Conservation (phyloP, 2,329 filamentous ascomycete species). For the Alternaria metachromatica region DNA sequence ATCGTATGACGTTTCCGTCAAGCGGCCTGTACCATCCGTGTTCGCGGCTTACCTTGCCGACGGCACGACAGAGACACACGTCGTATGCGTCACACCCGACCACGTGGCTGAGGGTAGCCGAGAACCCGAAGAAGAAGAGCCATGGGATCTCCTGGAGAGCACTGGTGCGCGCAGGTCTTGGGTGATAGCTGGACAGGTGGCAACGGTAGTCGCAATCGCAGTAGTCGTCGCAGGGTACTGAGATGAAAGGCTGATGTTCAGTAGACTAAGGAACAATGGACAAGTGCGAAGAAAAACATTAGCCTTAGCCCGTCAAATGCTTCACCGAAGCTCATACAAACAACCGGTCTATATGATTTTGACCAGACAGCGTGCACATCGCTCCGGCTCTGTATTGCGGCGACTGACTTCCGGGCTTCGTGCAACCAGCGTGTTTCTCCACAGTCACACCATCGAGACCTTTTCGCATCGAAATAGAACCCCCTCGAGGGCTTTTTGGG, state of each 20-base stretch:
- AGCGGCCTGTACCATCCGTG: background rate
- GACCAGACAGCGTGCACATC: background rate
- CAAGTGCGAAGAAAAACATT: background rate
- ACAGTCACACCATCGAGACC: conserved; percentile 6
- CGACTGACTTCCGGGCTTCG: background rate
- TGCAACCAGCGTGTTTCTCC: conserved; percentile 8
- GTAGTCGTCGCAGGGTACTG: background rate
- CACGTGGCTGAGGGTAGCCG: background rate
- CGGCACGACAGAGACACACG: background rate
- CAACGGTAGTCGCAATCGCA: background rate
- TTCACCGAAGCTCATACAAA: background rate
- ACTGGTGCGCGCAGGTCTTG: background rate
- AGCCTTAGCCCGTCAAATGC: background rate
- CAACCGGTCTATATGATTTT: background rate
- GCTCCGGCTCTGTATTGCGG: background rate
- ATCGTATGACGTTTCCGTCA: background rate
- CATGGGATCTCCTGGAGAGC: background rate
- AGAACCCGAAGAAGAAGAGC: background rate
- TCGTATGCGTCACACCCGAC: background rate
- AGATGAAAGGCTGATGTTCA: background rate
- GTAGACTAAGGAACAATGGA: background rate
- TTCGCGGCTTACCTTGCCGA: background rate
- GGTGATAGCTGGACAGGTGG: background rate
- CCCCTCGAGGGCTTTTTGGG: background rate
- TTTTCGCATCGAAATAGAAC: background rate